Conservation (phyloP, 768 basidiomycete genomes). For the Hebeloma cylindrosporum region DNA sequence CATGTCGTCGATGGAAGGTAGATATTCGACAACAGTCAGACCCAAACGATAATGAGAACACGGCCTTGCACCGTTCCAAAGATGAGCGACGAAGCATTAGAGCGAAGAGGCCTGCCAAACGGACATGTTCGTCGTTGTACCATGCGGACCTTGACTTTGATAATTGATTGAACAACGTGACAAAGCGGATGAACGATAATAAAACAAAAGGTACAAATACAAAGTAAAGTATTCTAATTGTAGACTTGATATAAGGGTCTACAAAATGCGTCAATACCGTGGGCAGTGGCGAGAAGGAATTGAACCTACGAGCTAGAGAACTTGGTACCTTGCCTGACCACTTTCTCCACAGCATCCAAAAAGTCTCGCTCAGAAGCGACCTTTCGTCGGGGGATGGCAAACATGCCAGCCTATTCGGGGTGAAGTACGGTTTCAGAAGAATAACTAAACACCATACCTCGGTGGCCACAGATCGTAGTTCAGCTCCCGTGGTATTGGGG, state of each 20-base stretch:
- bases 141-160: not conserved
- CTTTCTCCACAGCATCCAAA: constrained; percentile 97
- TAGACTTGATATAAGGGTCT: constrained; percentile 93
- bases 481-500: constrained; percentile 98
- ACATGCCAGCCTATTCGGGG: constrained; percentile 90
- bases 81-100: not conserved
- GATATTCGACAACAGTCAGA: no score
- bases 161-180: not conserved
- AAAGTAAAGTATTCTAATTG: constrained; percentile 54
- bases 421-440: not conserved
- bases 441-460: constrained; percentile 55
- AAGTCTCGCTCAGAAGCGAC: constrained; percentile 98
- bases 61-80: not conserved
- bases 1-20: constrained; percentile 34
- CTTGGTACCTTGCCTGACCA: constrained; percentile 95
- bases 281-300: constrained; percentile 3
- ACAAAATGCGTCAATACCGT: constrained; percentile 16
- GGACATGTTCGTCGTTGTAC: not conserved
- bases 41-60: no score
- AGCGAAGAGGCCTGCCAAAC: not conserved
- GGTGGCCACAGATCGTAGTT: constrained; percentile 93
- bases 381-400: constrained; percentile 95
- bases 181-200: constrained; percentile 13
- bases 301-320: constrained; percentile 90
- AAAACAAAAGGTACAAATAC: constrained; percentile 3